Conservation (phyloP, 176 grass and related monocot genomes). For the Oryza longistaminata region DNA sequence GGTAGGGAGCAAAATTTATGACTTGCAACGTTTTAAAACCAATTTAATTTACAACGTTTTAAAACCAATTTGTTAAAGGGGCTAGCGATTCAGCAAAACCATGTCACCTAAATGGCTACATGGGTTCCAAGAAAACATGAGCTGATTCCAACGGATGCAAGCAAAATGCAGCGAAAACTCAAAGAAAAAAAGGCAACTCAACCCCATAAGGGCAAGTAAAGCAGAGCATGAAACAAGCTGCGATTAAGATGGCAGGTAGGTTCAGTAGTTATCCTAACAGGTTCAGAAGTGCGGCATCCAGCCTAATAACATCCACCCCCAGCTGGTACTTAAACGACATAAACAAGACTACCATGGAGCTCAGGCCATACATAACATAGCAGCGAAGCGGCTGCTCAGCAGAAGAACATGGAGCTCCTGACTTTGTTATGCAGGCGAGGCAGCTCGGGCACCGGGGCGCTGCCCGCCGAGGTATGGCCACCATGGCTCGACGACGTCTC, state of each 20-base stretch:
- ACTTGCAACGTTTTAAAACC: no score
- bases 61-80: no score
- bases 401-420: conserved; percentile 88
- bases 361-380: background rate
- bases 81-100: background rate
- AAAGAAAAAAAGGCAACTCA: background rate
- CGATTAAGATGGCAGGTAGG: background rate
- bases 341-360: background rate
- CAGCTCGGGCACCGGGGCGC: conserved; percentile 55
- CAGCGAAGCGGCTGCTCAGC: conserved; percentile 25
- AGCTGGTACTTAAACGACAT: background rate
- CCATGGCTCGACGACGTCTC: conserved; percentile 79
- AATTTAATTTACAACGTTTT: no score
- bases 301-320: conserved; percentile 3
- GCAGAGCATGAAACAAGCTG: background rate
- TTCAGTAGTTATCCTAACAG: background rate
- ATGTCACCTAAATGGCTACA: background rate
- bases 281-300: background rate
- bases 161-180: background rate
- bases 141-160: no score
- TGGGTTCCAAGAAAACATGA: no score
- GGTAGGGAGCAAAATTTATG: no score
- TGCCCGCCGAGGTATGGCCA: conserved; percentile 35
- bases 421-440: conserved; percentile 83
- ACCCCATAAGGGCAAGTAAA: background rate